phyloP scores from a whole-genome alignment of 129 eudicot species.

The Chrysanthemum seticuspe region DNA sequence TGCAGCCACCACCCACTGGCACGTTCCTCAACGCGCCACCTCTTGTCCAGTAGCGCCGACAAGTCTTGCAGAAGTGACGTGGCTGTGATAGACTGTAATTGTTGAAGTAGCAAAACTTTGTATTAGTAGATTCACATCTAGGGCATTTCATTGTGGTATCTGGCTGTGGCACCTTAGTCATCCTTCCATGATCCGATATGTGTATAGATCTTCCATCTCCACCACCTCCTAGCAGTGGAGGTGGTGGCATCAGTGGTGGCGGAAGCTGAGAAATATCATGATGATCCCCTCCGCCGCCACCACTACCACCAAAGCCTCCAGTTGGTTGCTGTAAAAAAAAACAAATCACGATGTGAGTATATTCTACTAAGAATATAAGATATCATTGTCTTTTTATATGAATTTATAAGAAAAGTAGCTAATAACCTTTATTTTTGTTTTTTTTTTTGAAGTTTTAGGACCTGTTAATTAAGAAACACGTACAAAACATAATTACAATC shows the following conservation, averaged over 20 bases:
- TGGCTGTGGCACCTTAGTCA: constrained; percentile 31
- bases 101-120: constrained; percentile 56
- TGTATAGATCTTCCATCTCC: constrained; percentile 28
- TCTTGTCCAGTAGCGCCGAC: constrained; percentile 38
- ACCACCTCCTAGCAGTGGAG: constrained; percentile 17
- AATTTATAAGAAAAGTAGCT: not conserved
- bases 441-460: constrained; percentile 5
- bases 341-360: constrained; percentile 23
- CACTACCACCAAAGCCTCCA: constrained; percentile 28
- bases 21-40: constrained; percentile 42
- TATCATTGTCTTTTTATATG: constrained; percentile 12
- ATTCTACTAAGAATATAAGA: constrained; percentile 35
- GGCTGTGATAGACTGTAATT: constrained; percentile 43
- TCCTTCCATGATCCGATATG: constrained; percentile 37
- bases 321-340: constrained; percentile 34
- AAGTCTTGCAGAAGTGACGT: constrained; percentile 40
- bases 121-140: constrained; percentile 43
- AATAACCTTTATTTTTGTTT: not conserved
- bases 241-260: constrained; percentile 30
- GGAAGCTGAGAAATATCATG: constrained; percentile 31
- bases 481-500: too few species aligned
- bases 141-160: constrained; percentile 42
- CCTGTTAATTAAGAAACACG: too few species aligned
- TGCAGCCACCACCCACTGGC: constrained; percentile 52
- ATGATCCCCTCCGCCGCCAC: constrained; percentile 27